Evolutionary conservation across 2,329 filamentous ascomycete genomes (phyloP).

Genomic region (Zasmidium citrigriseum): DNA sequence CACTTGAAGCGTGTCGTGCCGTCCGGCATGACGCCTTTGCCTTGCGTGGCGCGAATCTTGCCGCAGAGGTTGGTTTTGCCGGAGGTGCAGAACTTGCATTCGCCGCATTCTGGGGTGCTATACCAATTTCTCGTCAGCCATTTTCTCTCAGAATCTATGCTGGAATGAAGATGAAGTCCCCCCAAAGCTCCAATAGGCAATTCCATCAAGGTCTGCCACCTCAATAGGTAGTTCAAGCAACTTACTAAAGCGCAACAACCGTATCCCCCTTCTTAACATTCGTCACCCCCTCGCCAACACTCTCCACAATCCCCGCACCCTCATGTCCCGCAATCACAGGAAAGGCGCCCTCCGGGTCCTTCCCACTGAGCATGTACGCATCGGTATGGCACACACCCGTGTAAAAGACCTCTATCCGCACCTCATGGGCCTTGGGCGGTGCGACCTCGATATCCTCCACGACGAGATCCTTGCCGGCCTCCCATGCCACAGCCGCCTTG

Average conservation of each 20-base stretch:
- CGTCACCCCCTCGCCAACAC: slow-evolving; percentile 90
- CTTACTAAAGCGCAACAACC: slow-evolving; percentile 83
- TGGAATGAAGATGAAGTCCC: background rate
- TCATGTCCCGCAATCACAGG: slow-evolving; percentile 88
- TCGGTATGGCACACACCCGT: slow-evolving; percentile 99
- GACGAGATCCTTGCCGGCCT: slow-evolving; percentile 83
- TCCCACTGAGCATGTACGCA: slow-evolving; percentile 84
- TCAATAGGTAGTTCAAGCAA: slow-evolving; percentile 17
- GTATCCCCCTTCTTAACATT: slow-evolving; percentile 92
- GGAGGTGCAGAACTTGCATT: slow-evolving; percentile 99
- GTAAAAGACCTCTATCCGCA: slow-evolving; percentile 95
- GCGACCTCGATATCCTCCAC: slow-evolving; percentile 92
- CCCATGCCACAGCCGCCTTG: slow-evolving; percentile 91
- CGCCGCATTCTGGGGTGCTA: slow-evolving; percentile 92
- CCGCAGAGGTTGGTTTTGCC: slow-evolving; percentile 99
- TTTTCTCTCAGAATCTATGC: no score
- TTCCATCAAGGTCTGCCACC: slow-evolving; percentile 17
- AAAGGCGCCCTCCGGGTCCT: slow-evolving; percentile 95
- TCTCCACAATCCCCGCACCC: slow-evolving; percentile 89
- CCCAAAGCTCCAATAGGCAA: background rate
- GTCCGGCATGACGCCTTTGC: slow-evolving; percentile 94
- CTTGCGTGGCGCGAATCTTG: slow-evolving; percentile 97
- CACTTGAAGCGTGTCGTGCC: slow-evolving; percentile 92
- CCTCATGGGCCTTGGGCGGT: slow-evolving; percentile 87
- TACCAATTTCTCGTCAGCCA: slow-evolving; percentile 16